These are phyloP conservation scores for Sonneratia alba DNA, from an alignment of 345 rosid genomes.

Conservation along the genomic window DNA sequence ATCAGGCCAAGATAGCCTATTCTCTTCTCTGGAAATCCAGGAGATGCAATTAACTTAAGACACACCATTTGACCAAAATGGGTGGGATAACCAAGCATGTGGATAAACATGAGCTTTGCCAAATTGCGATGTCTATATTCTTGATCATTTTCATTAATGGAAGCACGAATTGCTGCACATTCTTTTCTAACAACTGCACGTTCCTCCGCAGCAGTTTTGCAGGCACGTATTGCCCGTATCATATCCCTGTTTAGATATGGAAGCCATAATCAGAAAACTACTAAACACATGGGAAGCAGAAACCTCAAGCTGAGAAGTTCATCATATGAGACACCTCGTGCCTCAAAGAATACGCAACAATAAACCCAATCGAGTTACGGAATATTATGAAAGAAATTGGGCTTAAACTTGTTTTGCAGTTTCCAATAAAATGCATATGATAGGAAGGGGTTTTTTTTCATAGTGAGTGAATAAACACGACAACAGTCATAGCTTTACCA, in stretches of 20 bases:
- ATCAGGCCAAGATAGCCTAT: conserved; percentile 95
- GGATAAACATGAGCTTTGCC: conserved; percentile 99
- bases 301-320: no score
- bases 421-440: not conserved
- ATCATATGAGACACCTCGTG: not conserved
- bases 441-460: not conserved
- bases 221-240: conserved; percentile 91
- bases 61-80: conserved; percentile 99
- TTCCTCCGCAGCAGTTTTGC: conserved; percentile 99
- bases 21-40: conserved; percentile 98
- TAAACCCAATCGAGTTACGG: not conserved
- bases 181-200: conserved; percentile 94
- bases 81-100: conserved; percentile 99
- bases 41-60: conserved; percentile 82
- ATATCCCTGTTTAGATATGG: conserved; percentile 53
- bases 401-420: not conserved
- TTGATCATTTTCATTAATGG: conserved; percentile 44
- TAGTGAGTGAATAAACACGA: not conserved
- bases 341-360: not conserved
- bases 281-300: no score
- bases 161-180: conserved; percentile 85
- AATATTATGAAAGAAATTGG: not conserved
- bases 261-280: no score
- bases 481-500: not conserved
- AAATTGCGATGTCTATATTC: conserved; percentile 89